phyloP scores from a whole-genome alignment of 2,329 filamentous ascomycete genomes.

The Penicillium sp. region DNA sequence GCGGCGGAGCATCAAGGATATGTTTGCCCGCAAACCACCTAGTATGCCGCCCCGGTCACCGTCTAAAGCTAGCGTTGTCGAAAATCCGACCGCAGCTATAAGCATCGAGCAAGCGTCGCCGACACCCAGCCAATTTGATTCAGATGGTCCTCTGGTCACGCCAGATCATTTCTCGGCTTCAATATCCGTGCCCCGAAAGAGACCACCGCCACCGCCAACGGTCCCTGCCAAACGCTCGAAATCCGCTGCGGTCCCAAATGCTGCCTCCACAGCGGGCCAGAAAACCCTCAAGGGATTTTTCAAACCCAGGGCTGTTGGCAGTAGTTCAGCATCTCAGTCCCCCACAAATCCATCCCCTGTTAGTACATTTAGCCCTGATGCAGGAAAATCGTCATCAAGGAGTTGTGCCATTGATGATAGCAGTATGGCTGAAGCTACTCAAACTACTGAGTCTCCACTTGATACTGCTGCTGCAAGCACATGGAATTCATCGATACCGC shows the following conservation, averaged over 20 bases:
- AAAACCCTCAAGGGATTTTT: slow-evolving; percentile 78
- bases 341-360: neutral
- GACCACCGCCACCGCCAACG: slow-evolving; percentile 35
- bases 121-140: neutral
- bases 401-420: neutral
- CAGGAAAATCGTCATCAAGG: neutral
- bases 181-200: slow-evolving; percentile 34
- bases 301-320: slow-evolving; percentile 53
- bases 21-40: slow-evolving; percentile 70
- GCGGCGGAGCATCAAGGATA: slow-evolving; percentile 82
- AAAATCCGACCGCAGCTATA: neutral
- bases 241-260: slow-evolving; percentile 29
- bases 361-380: no score
- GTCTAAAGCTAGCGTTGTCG: slow-evolving; percentile 14
- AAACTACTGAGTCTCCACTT: neutral
- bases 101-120: neutral
- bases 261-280: slow-evolving; percentile 49
- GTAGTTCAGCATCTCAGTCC: neutral
- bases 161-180: neutral
- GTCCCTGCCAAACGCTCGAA: slow-evolving; percentile 54
- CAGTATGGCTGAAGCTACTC: neutral
- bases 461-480: neutral
- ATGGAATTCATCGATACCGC: neutral
- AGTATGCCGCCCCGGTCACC: neutral
- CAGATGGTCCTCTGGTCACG: neutral